Evolutionary conservation across 495 filamentous ascomycete species (phyloP).

Genomic region (Xylaria bambusicola): DNA sequence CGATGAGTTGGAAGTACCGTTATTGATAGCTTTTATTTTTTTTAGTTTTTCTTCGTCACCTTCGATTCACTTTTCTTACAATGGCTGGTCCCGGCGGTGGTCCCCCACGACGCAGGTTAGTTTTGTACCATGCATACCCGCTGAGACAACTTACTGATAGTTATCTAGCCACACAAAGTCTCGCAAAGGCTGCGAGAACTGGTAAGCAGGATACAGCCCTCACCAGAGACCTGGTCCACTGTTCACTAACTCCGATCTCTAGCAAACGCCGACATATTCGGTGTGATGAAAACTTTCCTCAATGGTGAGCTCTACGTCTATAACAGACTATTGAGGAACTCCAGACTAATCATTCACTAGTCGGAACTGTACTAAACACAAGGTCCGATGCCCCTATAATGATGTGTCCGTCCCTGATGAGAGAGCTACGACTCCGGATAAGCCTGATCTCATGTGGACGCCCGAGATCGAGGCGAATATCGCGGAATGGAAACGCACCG

Average conservation of each 20-base stretch:
- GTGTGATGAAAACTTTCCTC: constrained; percentile 95
- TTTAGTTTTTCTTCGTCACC: constrained; percentile 32
- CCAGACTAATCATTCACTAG: constrained; percentile 51
- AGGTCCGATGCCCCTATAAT: constrained; percentile 96
- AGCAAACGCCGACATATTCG: constrained; percentile 93
- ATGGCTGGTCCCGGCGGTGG: constrained; percentile 76
- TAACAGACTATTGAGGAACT: not conserved
- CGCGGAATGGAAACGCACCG: constrained; percentile 80
- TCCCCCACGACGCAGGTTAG: constrained; percentile 64
- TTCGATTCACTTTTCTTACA: constrained; percentile 34
- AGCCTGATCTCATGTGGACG: constrained; percentile 79
- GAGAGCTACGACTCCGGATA: constrained; percentile 64
- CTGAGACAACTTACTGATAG: constrained; percentile 15
- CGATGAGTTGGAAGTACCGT: no score
- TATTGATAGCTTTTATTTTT: constrained; percentile 2
- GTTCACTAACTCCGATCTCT: constrained; percentile 25
- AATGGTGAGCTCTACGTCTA: constrained; percentile 68
- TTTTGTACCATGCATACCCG: constrained; percentile 3
- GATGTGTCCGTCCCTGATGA: constrained; percentile 70
- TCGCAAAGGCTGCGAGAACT: constrained; percentile 94
- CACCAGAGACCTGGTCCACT: not conserved
- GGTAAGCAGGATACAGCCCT: constrained; percentile 45
- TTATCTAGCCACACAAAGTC: constrained; percentile 88
- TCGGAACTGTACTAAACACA: constrained; percentile 98
- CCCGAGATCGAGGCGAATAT: constrained; percentile 78